phyloP scores from a whole-genome alignment of 306 rosid genomes.

The Astragalus glycyphyllos region DNA sequence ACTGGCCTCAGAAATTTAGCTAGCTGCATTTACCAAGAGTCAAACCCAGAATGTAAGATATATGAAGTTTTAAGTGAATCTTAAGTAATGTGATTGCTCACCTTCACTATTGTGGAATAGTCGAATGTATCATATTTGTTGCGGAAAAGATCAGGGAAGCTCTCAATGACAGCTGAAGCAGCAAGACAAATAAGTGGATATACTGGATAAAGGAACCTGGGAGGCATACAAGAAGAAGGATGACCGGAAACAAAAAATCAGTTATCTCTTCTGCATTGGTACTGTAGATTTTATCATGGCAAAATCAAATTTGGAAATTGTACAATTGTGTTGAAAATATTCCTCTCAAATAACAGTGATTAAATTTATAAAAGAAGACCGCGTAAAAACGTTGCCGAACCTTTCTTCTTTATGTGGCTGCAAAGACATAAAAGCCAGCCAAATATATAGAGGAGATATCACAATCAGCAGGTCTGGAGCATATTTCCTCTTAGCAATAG shows the following conservation, averaged over 20 bases:
- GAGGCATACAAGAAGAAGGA: conserved; percentile 21
- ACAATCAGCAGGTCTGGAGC: conserved; percentile 80
- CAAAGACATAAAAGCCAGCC: conserved; percentile 95
- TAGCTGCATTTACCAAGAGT: conserved; percentile 54
- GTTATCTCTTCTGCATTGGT: not conserved
- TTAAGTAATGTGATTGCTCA: conserved; percentile 43
- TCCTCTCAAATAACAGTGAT: conserved; percentile 13
- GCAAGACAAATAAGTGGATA: conserved; percentile 96
- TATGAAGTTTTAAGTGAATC: conserved; percentile 21
- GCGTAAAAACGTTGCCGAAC: conserved; percentile 46
- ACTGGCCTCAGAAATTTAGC: conserved; percentile 84
- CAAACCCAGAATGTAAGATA: conserved; percentile 22
- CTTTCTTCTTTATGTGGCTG: conserved; percentile 99
- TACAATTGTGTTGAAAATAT: conserved; percentile 1
- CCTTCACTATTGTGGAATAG: conserved; percentile 57
- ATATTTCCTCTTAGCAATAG: conserved; percentile 79
- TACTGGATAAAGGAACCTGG: conserved; percentile 96
- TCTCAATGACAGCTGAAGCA: conserved; percentile 97
- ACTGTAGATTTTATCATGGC: conserved; percentile 4
- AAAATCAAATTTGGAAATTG: conserved; percentile 14
- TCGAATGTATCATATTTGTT: conserved; percentile 63
- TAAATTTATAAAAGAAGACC: conserved; percentile 39
- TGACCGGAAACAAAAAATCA: not conserved
- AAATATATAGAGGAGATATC: conserved; percentile 84
- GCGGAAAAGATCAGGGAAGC: conserved; percentile 86